Conservation (phyloP, 768 basidiomycete species). For the Boletus subparvulus region DNA sequence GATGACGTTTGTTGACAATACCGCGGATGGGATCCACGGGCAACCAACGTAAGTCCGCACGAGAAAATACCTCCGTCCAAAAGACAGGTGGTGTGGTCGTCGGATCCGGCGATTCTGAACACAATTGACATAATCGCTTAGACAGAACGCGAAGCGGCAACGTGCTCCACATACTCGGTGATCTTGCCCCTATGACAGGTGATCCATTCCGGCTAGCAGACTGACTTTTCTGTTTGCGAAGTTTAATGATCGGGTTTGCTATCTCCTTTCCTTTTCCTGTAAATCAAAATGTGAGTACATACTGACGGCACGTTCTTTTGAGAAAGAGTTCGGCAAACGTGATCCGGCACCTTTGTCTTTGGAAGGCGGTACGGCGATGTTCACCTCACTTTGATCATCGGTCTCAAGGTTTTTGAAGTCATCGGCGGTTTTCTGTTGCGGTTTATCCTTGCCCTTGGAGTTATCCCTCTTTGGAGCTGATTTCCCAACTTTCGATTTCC, state of each 20-base stretch:
- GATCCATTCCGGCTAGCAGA: conserved; percentile 42
- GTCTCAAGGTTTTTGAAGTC: conserved; percentile 26
- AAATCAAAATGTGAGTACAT: conserved; percentile 10
- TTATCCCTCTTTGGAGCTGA: conserved; percentile 39
- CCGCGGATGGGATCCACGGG: conserved; percentile 87
- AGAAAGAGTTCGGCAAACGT: conserved; percentile 1
- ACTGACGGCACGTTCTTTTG: background rate
- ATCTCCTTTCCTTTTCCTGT: conserved; percentile 61
- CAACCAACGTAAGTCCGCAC: conserved; percentile 88
- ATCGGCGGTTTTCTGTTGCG: conserved; percentile 20
- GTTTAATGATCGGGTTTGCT: conserved; percentile 51
- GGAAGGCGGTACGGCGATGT: conserved; percentile 31
- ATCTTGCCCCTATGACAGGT: conserved; percentile 14
- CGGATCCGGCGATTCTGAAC: conserved; percentile 45
- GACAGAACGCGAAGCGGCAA: conserved; percentile 12
- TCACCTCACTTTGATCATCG: conserved; percentile 39
- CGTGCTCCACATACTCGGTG: conserved; percentile 17
- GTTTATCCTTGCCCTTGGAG: conserved; percentile 39
- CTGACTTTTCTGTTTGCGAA: conserved; percentile 56
- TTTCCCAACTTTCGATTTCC: conserved; percentile 70
- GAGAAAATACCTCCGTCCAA: conserved; percentile 97
- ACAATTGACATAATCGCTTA: conserved; percentile 25
- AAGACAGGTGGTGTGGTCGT: conserved; percentile 76
- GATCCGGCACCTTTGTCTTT: conserved; percentile 34
- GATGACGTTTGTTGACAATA: conserved; percentile 75